A percentile compares a stretch with the other conserved stretches of the same genome.
These are phyloP conservation scores for Penicillium occitanis DNA, from an alignment of 2,329 filamentous ascomycete genomes.

Conservation along the genomic window DNA sequence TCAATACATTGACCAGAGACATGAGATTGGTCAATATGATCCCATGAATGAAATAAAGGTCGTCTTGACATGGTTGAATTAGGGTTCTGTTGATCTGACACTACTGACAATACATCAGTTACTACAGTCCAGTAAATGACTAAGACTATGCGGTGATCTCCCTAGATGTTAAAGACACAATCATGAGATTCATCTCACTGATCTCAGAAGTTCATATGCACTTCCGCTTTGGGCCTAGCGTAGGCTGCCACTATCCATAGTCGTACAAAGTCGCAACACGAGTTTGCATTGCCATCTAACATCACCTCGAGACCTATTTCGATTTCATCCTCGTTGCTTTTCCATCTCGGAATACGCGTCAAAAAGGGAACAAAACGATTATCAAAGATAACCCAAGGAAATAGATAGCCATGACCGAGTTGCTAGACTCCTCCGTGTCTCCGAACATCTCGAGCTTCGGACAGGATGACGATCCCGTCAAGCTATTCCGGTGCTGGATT, in stretches of 20 bases:
- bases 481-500: constrained; percentile 34
- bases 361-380: background rate
- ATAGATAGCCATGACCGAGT: background rate
- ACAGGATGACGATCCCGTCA: constrained; percentile 19
- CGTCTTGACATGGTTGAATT: background rate
- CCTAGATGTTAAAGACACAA: background rate
- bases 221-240: constrained; percentile 4
- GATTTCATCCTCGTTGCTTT: too few species aligned
- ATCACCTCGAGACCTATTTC: background rate
- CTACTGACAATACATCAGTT: background rate
- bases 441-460: constrained; percentile 5
- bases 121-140: background rate
- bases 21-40: constrained; percentile 1
- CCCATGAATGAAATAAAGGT: background rate
- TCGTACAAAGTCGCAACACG: background rate
- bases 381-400: background rate
- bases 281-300: background rate
- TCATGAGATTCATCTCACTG: background rate
- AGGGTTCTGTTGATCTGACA: background rate
- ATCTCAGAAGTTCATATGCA: background rate
- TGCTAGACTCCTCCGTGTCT: background rate
- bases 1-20: background rate
- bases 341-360: too few species aligned
- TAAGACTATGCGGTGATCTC: background rate
- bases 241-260: background rate